Evolutionary conservation across 306 rosid species (phyloP).

Genomic region (Ziziphus jujuba): DNA sequence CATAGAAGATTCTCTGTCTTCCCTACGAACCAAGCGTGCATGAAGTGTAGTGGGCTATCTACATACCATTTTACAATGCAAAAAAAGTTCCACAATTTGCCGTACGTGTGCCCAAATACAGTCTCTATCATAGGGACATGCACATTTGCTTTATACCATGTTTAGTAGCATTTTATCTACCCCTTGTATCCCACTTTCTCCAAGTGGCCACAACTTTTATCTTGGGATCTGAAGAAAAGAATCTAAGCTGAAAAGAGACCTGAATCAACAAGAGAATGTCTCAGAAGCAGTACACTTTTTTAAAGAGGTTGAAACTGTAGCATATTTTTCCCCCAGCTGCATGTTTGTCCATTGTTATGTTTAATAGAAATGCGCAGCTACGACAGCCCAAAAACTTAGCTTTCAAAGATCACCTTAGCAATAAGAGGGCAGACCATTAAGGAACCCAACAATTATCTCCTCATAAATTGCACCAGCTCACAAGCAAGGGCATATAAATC

Average conservation of each 20-base stretch:
- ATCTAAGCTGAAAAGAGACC: constrained; percentile 85
- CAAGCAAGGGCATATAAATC: constrained; percentile 77
- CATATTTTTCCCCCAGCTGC: not conserved
- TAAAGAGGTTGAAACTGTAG: not conserved
- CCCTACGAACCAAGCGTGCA: too few species aligned
- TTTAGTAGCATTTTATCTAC: constrained; percentile 81
- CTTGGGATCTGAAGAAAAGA: constrained; percentile 76
- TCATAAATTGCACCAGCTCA: constrained; percentile 85
- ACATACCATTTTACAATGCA: too few species aligned
- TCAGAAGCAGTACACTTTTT: constrained; percentile 20
- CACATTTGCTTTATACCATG: constrained; percentile 75
- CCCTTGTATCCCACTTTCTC: constrained; percentile 80
- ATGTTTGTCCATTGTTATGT: not conserved
- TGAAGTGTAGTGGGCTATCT: too few species aligned
- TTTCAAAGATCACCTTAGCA: constrained; percentile 33
- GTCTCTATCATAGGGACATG: constrained; percentile 67
- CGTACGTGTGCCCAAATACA: too few species aligned
- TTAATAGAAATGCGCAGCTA: not conserved
- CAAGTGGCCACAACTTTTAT: constrained; percentile 83
- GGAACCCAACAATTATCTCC: constrained; percentile 85
- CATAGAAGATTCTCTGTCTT: too few species aligned
- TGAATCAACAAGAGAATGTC: constrained; percentile 24
- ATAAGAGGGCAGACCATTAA: constrained; percentile 93
- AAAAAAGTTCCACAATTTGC: too few species aligned
- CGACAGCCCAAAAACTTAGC: not conserved